Conservation (phyloP, 2,329 filamentous ascomycete species). For the Colletotrichum agaves region DNA sequence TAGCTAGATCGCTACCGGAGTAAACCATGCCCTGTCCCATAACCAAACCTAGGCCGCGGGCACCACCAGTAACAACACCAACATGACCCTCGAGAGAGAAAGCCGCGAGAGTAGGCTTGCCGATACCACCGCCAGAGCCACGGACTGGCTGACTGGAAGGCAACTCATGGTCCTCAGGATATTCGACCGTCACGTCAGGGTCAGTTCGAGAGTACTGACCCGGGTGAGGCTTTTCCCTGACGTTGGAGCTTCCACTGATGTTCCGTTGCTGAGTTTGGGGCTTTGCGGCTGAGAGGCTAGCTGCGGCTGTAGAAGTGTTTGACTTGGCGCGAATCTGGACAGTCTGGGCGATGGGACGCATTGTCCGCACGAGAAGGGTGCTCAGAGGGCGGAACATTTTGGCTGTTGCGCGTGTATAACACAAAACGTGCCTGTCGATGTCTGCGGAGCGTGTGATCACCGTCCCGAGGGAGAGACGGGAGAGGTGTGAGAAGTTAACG, state of each 20-base stretch:
- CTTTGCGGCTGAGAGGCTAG: conserved; percentile 33
- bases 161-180: conserved; percentile 79
- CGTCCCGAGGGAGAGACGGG: neutral
- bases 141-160: conserved; percentile 77
- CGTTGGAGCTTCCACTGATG: conserved; percentile 45
- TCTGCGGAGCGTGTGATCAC: neutral
- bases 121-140: conserved; percentile 82
- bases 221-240: conserved; percentile 49
- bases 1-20: conserved; percentile 87
- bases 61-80: conserved; percentile 89
- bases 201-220: conserved; percentile 85
- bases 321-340: conserved; percentile 23
- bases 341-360: conserved; percentile 24
- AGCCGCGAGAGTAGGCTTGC: conserved; percentile 84
- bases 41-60: conserved; percentile 86
- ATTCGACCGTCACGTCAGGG: conserved; percentile 79
- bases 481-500: neutral
- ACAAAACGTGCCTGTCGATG: neutral
- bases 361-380: conserved; percentile 32
- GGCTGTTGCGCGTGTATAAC: neutral
- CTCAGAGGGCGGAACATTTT: conserved; percentile 38
- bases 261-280: conserved; percentile 39
- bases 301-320: conserved; percentile 38
- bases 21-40: conserved; percentile 94
- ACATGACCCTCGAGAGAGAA: conserved; percentile 90